A percentile compares a stretch with the other conserved stretches of the same genome.
These are phyloP conservation scores for Colletotrichum falcatum DNA, from an alignment of 2,329 filamentous ascomycete genomes.

Conservation along the genomic window DNA sequence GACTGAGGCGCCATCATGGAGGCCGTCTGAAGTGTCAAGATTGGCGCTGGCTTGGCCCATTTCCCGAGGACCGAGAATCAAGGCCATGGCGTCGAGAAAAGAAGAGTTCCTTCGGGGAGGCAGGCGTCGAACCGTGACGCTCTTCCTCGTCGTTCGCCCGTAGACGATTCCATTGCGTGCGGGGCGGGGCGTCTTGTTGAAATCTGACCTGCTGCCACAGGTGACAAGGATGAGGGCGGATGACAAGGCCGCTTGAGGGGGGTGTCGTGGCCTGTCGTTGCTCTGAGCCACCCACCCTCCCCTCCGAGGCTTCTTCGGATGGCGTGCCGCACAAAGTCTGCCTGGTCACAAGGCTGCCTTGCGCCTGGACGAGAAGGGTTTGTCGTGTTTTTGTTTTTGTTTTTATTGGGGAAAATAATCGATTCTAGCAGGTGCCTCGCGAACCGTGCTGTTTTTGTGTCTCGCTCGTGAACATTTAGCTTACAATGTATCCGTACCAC, in stretches of 20 bases:
- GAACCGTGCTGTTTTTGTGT: neutral
- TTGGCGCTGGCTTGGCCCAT: slow-evolving; percentile 2
- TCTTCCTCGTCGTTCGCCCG: neutral
- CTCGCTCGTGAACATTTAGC: slow-evolving; percentile 21
- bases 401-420: slow-evolving; percentile 27
- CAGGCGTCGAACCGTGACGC: neutral
- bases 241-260: slow-evolving; percentile 31
- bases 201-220: slow-evolving; percentile 30
- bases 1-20: neutral
- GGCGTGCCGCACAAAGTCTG: slow-evolving; percentile 39
- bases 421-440: slow-evolving; percentile 3
- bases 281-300: slow-evolving; percentile 34
- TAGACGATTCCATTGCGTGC: neutral
- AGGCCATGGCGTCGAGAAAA: neutral
- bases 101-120: neutral
- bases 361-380: neutral
- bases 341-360: slow-evolving; percentile 40
- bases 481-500: too few relatives aligned
- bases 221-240: slow-evolving; percentile 30
- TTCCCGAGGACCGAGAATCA: neutral
- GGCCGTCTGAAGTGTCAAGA: slow-evolving; percentile 24
- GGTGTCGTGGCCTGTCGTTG: slow-evolving; percentile 31
- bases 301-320: slow-evolving; percentile 29
- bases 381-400: neutral
- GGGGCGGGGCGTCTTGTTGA: slow-evolving; percentile 16